phyloP scores from a whole-genome alignment of 495 filamentous ascomycete species.

The Hypoxylon lienhwacheense region DNA sequence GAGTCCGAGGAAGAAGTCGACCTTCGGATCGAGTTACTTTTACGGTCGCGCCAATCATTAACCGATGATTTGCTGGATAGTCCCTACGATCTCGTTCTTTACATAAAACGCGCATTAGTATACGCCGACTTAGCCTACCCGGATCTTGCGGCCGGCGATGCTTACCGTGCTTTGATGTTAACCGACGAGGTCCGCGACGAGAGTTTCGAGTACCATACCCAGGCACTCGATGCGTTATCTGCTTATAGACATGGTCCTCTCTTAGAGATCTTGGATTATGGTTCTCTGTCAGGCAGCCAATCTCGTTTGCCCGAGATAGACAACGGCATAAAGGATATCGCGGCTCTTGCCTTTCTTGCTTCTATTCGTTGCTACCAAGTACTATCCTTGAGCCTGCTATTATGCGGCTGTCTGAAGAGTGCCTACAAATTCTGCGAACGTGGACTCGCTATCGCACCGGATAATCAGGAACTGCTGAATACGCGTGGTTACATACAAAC shows the following conservation, averaged over 20 bases:
- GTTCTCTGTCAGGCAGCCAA: constrained; percentile 43
- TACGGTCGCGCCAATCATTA: constrained; percentile 49
- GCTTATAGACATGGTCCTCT: constrained; percentile 35
- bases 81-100: constrained; percentile 78
- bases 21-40: constrained; percentile 43
- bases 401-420: constrained; percentile 71
- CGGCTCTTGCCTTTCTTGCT: constrained; percentile 44
- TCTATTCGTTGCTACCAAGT: constrained; percentile 58
- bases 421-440: constrained; percentile 66
- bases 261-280: constrained; percentile 46
- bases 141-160: constrained; percentile 86
- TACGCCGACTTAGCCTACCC: constrained; percentile 80
- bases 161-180: constrained; percentile 84
- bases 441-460: constrained; percentile 47
- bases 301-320: constrained; percentile 43
- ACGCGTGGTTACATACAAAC: constrained; percentile 52
- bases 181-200: constrained; percentile 77
- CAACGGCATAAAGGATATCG: constrained; percentile 26
- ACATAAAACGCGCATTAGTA: constrained; percentile 69
- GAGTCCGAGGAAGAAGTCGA: constrained; percentile 44
- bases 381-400: constrained; percentile 61
- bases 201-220: constrained; percentile 65
- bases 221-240: constrained; percentile 50
- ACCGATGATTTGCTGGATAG: constrained; percentile 52
- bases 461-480: constrained; percentile 52